Percentiles rank a stretch among this genome's conserved stretches.
Evolutionary conservation across 306 rosid genomes (phyloP).

Genomic region (Fagus crenata): DNA sequence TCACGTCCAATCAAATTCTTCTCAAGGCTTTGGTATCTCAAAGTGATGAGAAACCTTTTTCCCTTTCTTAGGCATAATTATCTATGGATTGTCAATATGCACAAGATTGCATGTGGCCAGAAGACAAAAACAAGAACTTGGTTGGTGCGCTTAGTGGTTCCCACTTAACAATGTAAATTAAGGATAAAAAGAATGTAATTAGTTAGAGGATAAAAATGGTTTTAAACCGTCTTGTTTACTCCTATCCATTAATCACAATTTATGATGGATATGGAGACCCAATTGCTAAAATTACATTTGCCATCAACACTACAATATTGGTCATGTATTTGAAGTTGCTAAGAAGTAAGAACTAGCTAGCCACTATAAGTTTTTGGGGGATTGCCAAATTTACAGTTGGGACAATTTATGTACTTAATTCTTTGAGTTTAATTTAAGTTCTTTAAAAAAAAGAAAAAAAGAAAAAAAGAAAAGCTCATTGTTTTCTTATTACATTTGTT

Average conservation of each 20-base stretch:
- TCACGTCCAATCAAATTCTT: conserved; percentile 48
- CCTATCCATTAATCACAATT: not conserved
- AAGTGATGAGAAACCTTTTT: conserved; percentile 30
- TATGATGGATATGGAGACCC: too few relatives aligned
- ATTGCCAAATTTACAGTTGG: too few relatives aligned
- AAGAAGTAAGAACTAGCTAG: not conserved
- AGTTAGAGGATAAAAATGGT: not conserved
- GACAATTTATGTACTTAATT: too few relatives aligned
- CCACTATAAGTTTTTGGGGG: too few relatives aligned
- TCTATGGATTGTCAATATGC: conserved; percentile 24
- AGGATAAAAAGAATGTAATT: not conserved
- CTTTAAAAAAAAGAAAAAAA: too few relatives aligned
- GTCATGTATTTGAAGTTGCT: not conserved
- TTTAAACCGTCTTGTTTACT: not conserved
- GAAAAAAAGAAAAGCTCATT: too few relatives aligned
- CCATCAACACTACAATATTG: not conserved
- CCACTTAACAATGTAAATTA: conserved; percentile 15
- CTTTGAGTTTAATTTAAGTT: too few relatives aligned
- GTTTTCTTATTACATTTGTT: too few relatives aligned
- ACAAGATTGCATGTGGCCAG: conserved; percentile 33
- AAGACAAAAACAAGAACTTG: conserved; percentile 14
- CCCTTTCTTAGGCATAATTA: conserved; percentile 38
- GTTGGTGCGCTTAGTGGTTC: conserved; percentile 26
- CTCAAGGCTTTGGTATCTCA: conserved; percentile 52
- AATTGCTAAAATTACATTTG: not conserved